These are phyloP conservation scores for Aspergillus steynii DNA, from an alignment of 495 filamentous ascomycete species.

Conservation along the genomic window DNA sequence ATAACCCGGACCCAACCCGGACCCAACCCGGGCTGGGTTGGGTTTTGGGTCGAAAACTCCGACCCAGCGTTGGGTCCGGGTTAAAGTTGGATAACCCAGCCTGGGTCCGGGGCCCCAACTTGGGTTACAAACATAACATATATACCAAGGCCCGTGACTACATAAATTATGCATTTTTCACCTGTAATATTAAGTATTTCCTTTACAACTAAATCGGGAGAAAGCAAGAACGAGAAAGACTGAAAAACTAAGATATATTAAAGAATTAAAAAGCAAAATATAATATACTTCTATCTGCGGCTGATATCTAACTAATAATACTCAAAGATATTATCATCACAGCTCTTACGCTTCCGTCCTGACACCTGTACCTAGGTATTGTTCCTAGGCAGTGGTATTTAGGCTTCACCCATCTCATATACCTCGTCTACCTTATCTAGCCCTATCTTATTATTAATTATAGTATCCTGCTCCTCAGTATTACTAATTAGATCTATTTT, in stretches of 20 bases:
- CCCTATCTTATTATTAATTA: not conserved
- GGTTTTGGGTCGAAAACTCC: no score
- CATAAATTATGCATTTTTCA: not conserved
- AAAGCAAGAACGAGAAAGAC: not conserved
- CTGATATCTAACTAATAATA: not conserved
- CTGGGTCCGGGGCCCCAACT: slow-evolving; percentile 1
- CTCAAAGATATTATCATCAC: not conserved
- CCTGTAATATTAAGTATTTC: no score
- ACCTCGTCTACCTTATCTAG: not conserved
- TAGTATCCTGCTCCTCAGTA: slow-evolving; percentile 1
- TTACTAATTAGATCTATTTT: no score
- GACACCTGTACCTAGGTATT: not conserved
- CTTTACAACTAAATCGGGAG: not conserved
- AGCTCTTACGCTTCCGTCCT: not conserved
- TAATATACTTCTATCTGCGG: not conserved
- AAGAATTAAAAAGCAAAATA: no score
- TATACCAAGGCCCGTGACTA: not conserved
- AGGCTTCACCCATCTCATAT: not conserved
- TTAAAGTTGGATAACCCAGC: not conserved
- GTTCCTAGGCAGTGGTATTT: not conserved
- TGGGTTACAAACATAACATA: not conserved
- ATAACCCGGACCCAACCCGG: no score
- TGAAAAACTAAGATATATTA: not conserved
- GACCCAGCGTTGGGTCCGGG: not conserved
- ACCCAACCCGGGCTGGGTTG: no score